phyloP scores from a whole-genome alignment of 2,329 filamentous ascomycete genomes.

The Chrysosporium keratinophilum region DNA sequence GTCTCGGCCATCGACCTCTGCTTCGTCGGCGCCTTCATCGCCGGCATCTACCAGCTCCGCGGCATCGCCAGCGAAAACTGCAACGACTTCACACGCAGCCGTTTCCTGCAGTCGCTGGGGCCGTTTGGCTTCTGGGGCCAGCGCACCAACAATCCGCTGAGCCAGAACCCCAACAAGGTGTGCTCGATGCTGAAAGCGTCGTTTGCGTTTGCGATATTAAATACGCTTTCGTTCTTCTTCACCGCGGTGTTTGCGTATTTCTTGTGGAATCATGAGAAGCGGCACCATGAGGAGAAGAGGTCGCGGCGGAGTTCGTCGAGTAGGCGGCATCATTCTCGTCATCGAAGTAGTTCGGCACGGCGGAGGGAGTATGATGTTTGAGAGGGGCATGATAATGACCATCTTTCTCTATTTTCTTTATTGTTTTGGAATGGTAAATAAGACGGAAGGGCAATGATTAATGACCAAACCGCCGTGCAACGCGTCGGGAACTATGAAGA shows the following conservation, averaged over 20 bases:
- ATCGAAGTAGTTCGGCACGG: slow-evolving; percentile 19
- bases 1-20: slow-evolving; percentile 52
- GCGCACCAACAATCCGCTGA: slow-evolving; percentile 38
- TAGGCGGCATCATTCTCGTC: slow-evolving; percentile 13
- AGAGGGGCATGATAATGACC: not conserved
- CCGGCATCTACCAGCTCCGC: slow-evolving; percentile 49
- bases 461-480: no score
- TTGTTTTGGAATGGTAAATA: no score
- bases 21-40: slow-evolving; percentile 55
- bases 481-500: no score
- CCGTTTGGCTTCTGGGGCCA: slow-evolving; percentile 48
- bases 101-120: slow-evolving; percentile 52
- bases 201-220: slow-evolving; percentile 87
- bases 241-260: slow-evolving; percentile 59
- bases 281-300: slow-evolving; percentile 34
- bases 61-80: slow-evolving; percentile 56
- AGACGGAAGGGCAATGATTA: no score
- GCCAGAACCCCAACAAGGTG: slow-evolving; percentile 56
- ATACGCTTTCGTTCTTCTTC: slow-evolving; percentile 67
- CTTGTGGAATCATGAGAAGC: slow-evolving; percentile 28
- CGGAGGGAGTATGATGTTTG: slow-evolving; percentile 26
- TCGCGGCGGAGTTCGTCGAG: slow-evolving; percentile 24
- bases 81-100: slow-evolving; percentile 44
- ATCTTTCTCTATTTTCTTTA: not conserved
- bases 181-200: slow-evolving; percentile 87